Conservation (phyloP, 495 filamentous ascomycete species). For the Viridothelium virens region DNA sequence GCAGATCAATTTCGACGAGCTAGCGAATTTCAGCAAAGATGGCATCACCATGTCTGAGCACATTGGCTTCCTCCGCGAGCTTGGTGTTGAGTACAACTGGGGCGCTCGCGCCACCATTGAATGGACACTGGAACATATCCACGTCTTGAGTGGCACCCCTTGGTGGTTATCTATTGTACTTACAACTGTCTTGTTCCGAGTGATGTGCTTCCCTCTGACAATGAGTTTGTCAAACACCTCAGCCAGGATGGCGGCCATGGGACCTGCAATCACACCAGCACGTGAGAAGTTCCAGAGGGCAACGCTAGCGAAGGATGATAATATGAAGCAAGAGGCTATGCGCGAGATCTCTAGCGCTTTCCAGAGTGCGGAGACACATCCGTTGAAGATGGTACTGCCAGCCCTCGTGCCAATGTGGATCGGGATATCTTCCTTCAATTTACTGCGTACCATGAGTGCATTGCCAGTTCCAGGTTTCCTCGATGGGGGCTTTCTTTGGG, state of each 20-base stretch:
- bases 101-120: conserved; percentile 64
- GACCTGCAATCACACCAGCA: not conserved
- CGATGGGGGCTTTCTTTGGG: conserved; percentile 63
- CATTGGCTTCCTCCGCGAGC: conserved; percentile 71
- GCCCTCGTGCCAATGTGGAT: conserved; percentile 58
- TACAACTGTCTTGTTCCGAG: conserved; percentile 57
- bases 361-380: conserved; percentile 45
- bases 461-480: conserved; percentile 75
- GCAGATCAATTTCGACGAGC: conserved; percentile 11
- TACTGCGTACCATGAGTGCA: conserved; percentile 62
- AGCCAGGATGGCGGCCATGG: conserved; percentile 40
- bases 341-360: conserved; percentile 43
- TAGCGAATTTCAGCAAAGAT: not conserved
- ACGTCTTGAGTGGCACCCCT: conserved; percentile 61
- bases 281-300: not conserved
- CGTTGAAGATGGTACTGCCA: conserved; percentile 48
- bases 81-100: conserved; percentile 81
- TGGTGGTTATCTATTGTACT: conserved; percentile 73
- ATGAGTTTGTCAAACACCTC: conserved; percentile 51
- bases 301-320: conserved; percentile 33
- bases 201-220: conserved; percentile 55
- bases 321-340: conserved; percentile 27
- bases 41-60: conserved; percentile 50
- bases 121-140: conserved; percentile 70
- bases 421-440: conserved; percentile 69